Base-by-base conservation (phyloP, 305 asterid species). In the Euphrasia arctica region DNA sequence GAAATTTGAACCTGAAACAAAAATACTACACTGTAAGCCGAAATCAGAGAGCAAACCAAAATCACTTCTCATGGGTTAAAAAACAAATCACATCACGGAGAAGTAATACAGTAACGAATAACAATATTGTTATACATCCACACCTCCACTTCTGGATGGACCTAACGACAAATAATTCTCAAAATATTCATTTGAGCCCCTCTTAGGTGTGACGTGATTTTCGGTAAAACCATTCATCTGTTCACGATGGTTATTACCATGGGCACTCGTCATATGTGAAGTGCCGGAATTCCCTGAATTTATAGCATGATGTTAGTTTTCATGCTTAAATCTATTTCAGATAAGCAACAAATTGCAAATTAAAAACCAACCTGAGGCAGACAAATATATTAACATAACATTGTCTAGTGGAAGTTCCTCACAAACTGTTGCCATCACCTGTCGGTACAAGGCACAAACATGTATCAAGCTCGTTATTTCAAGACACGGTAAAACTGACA, bases 331-430 rank as follows among this genome's bases (percentile, higher is more conserved):
- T 63, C 59, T 64, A 76, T 72, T 67, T 71, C 60, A 43, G 28
- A 65, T 12, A 55, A 75, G 47, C 48, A 36, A 25, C 43, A 58
- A 58, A 61, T 63, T 50, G 27, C 42, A 28, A 60, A 73, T 54
- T 61, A 63, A 70, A 56, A 76, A 45, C 39, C 55, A 66, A 93
- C 99, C 97, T 83, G 95, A 63, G 31, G 95, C 84, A 55, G 99
- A 88, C 63, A 93, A 65, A 78, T 93, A 93, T 69, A 93, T 66
- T 65, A 93, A 84, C 89, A 93, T 74, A 64, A 90, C 85, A 76
- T 80, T 84, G 70, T 93, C 99, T 42, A 74, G 80, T 71, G 95
- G 95, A 63, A 93, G 99, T 75, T 87, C 95, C 79, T 87, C 95
- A 67, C 95, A 88, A 31, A 82, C 82, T 60, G 95, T 79, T 45